Evolutionary conservation across 495 filamentous ascomycete species (phyloP).

Genomic region (Lineolata rhizophorae): DNA sequence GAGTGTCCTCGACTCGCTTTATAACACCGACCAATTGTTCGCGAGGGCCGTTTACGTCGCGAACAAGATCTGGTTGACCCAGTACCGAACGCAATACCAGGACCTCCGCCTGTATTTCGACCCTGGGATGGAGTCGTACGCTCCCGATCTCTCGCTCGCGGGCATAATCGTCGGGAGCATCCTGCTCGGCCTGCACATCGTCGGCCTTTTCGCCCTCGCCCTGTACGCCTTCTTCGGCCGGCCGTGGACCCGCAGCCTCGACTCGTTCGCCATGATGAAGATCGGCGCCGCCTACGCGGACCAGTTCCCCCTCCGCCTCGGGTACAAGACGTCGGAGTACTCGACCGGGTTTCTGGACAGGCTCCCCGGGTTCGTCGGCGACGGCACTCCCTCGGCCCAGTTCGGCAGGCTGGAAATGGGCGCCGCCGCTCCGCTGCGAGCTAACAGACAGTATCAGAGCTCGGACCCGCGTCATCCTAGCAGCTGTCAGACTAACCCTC

Average conservation of each 20-base stretch:
- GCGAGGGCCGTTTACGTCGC: slow-evolving; percentile 9
- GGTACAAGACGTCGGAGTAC: slow-evolving; percentile 1
- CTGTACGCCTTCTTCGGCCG: slow-evolving; percentile 7
- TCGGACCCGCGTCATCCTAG: no score
- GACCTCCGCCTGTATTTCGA: slow-evolving; percentile 6
- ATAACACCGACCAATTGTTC: slow-evolving; percentile 8
- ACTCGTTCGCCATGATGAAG: slow-evolving; percentile 15
- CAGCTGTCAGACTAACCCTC: no score
- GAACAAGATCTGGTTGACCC: slow-evolving; percentile 9
- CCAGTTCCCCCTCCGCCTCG: slow-evolving; percentile 9
- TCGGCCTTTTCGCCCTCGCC: slow-evolving; percentile 7
- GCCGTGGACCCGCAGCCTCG: slow-evolving; percentile 12
- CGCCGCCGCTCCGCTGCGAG: no score
- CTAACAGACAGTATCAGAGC: no score
- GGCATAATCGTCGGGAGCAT: slow-evolving; percentile 11
- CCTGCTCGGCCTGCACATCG: slow-evolving; percentile 9
- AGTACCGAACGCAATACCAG: no score
- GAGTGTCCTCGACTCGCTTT: slow-evolving; percentile 1
- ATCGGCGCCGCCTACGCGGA: slow-evolving; percentile 10
- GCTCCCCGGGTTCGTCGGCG: no score
- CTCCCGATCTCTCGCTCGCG: slow-evolving; percentile 7
- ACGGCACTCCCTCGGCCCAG: no score
- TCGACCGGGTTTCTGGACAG: slow-evolving; percentile 1
- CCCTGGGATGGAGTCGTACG: slow-evolving; percentile 8
- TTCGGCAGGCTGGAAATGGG: no score